These are phyloP conservation scores for Alternaria triticina DNA, from an alignment of 2,329 filamentous ascomycete species.

Conservation along the genomic window DNA sequence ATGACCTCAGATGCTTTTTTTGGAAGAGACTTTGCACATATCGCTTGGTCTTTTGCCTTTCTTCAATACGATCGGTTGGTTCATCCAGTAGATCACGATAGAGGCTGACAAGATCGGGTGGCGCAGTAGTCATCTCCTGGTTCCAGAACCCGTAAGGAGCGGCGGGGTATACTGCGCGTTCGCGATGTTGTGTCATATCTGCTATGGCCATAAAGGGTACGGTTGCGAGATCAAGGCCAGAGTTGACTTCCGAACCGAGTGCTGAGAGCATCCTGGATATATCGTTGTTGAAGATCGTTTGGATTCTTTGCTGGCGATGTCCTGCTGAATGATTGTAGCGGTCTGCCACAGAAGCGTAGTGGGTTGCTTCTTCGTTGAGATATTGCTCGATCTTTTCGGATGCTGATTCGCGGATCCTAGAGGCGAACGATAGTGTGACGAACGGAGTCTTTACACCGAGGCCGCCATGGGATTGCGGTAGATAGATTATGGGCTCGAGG, in stretches of 20 bases:
- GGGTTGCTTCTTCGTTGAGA: slow-evolving; percentile 2
- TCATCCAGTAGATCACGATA: slow-evolving; percentile 22
- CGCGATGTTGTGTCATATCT: slow-evolving; percentile 22
- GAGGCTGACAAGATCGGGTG: neutral
- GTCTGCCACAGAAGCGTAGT: no score
- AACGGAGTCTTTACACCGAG: slow-evolving; percentile 41
- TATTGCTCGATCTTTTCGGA: slow-evolving; percentile 12
- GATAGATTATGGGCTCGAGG: slow-evolving; percentile 36
- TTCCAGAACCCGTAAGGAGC: no score
- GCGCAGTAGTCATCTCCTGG: no score
- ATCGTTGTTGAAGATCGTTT: slow-evolving; percentile 22
- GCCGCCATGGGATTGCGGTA: slow-evolving; percentile 36
- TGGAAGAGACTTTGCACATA: slow-evolving; percentile 11
- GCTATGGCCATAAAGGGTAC: neutral
- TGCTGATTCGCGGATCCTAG: slow-evolving; percentile 13
- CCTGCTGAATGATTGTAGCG: no score
- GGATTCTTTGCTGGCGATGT: slow-evolving; percentile 21
- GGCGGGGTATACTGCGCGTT: no score
- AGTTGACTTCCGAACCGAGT: slow-evolving; percentile 10
- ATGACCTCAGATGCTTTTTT: slow-evolving; percentile 14
- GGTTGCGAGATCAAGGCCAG: slow-evolving; percentile 17
- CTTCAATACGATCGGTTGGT: slow-evolving; percentile 7
- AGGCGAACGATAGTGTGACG: slow-evolving; percentile 27
- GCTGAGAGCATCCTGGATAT: slow-evolving; percentile 8
- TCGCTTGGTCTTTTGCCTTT: slow-evolving; percentile 10